Evolutionary conservation across 2,329 filamentous ascomycete species (phyloP), one percentile per base, ranked within the genome.

Genomic region (Clarireedia paspali): DNA sequence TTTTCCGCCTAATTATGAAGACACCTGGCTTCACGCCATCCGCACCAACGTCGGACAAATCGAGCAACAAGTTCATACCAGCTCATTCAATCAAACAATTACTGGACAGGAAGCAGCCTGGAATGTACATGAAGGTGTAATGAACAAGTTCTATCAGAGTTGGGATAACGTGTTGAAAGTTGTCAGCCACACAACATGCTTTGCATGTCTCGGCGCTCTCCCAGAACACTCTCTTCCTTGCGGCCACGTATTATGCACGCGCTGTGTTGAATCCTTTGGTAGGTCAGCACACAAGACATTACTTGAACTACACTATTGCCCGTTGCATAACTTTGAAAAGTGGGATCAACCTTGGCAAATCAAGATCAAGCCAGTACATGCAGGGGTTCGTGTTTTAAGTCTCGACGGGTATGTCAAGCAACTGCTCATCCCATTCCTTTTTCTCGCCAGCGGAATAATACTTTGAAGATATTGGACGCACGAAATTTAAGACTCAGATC

Each of bases 71-170:
- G 12, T 62, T 23, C 59, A 58, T 39, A 27, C 17, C 12, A 34
- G 17, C 9, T 39, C 44, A 4, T 38, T 46, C 7, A 2, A 30
- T 38, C 45, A 26, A 17, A 6, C n/a, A 12, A 17, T 45, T 24
- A 34, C 57, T 26, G 59, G 64, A 26, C 48, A 62, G 38, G 50
- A 61, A 24, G 59, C 62, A 3, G 64, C 64, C 6, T 58, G 63
- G 4, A 47, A 61, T 2, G 63, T 69, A 4, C 66, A 73, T 34
- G 63, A 65, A 27, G 60, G 62, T 1, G 50, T 56, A 7, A 61
- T 68, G 23, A 54, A 70, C 44, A 60, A 55, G 30, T 75, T 74
- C 62, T 75, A 70, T 60, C 62, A 65, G n/a, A 59, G 60, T 51
- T 42, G 63, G 1, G 57, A 58, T 1, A 53, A 53, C 10, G 26